These are phyloP conservation scores for Climacium dendroides DNA, from an alignment of 225 moss, liverwort and hornwort genomes.

Conservation along the genomic window DNA sequence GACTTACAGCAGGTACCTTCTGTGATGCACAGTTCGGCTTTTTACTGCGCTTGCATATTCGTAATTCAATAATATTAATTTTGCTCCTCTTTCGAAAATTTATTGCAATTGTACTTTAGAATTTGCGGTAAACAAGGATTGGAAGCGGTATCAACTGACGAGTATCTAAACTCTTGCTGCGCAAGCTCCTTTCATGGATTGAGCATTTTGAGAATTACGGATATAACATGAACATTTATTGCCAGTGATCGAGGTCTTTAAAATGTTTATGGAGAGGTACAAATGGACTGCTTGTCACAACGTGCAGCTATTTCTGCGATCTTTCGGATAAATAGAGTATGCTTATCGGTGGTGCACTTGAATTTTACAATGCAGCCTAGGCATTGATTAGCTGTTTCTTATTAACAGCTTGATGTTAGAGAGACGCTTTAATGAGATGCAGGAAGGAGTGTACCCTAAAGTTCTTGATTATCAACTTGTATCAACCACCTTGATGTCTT, in stretches of 20 bases:
- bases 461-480: not conserved
- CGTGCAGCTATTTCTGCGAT: not conserved
- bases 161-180: not conserved
- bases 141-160: not conserved
- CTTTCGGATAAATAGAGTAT: not conserved
- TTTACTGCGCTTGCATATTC: not conserved
- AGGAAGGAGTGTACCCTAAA: not conserved
- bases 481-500: not conserved
- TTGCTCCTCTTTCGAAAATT: not conserved
- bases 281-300: not conserved
- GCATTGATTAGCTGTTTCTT: not conserved
- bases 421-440: not conserved
- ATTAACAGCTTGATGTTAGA: not conserved
- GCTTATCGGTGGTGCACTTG: not conserved
- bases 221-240: not conserved
- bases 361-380: not conserved
- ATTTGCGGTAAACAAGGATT: not conserved
- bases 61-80: not conserved
- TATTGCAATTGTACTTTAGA: not conserved
- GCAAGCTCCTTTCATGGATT: not conserved
- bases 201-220: not conserved
- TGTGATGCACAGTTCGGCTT: not conserved
- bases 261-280: not conserved
- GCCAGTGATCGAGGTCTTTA: not conserved
- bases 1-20: conserved; percentile 60